Percentiles rank a stretch among this genome's conserved stretches.
phyloP scores from a whole-genome alignment of 148 eudicot species.

The Persicaria tinctoria region DNA sequence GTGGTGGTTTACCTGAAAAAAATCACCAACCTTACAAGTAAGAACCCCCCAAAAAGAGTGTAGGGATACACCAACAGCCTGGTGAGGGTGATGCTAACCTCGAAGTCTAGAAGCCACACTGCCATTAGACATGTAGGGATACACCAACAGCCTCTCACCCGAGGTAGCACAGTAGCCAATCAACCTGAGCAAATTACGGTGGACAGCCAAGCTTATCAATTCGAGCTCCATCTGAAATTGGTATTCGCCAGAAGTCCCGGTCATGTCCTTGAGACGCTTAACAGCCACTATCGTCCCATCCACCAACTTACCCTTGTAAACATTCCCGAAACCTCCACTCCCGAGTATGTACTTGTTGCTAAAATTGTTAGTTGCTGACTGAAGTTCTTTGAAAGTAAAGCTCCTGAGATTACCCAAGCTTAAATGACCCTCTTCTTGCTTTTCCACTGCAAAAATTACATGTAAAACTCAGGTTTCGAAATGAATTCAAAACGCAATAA shows the following conservation, averaged over 20 bases:
- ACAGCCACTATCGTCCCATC: conserved; percentile 81
- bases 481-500: not conserved
- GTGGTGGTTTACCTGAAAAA: conserved; percentile 60
- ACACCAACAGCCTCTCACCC: conserved; percentile 77
- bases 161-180: conserved; percentile 79
- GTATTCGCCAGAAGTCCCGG: conserved; percentile 71
- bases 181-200: conserved; percentile 72
- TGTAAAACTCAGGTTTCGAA: conserved; percentile 9
- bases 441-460: conserved; percentile 33
- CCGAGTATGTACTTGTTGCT: conserved; percentile 91
- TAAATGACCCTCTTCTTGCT: conserved; percentile 59
- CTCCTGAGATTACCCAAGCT: conserved; percentile 64
- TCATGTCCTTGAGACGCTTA: conserved; percentile 74
- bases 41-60: not conserved
- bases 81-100: conserved; percentile 34
- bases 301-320: conserved; percentile 68
- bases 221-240: conserved; percentile 90
- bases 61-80: no score
- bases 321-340: conserved; percentile 92
- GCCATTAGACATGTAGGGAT: conserved; percentile 97
- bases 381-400: conserved; percentile 80
- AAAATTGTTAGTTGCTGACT: conserved; percentile 66
- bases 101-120: conserved; percentile 90
- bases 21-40: not conserved
- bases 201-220: conserved; percentile 93